phyloP scores from a whole-genome alignment of 2,329 filamentous ascomycete species.

The Trichoderma koningiopsis region DNA sequence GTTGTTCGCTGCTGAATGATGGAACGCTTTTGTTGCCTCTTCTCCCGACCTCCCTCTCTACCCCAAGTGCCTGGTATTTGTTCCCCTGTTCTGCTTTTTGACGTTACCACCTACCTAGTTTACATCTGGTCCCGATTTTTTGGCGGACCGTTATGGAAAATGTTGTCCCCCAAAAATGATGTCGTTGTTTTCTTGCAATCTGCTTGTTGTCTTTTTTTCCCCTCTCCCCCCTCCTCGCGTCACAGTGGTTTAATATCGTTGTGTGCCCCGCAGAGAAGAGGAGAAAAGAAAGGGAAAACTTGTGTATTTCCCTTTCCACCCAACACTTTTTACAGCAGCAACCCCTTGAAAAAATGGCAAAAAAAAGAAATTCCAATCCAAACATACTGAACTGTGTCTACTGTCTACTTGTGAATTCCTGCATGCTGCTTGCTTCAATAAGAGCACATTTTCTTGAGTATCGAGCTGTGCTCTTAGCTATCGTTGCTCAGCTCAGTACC shows the following conservation, averaged over 20 bases:
- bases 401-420: neutral
- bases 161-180: conserved; percentile 34
- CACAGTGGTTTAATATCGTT: conserved; percentile 23
- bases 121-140: conserved; percentile 25
- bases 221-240: conserved; percentile 12
- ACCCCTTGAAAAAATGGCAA: conserved; percentile 26
- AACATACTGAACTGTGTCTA: neutral
- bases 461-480: neutral
- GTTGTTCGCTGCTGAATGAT: conserved; percentile 34
- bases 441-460: neutral
- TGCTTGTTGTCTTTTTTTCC: conserved; percentile 25
- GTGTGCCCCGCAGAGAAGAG: conserved; percentile 23
- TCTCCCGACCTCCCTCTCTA: conserved; percentile 1
- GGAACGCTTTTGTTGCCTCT: conserved; percentile 24
- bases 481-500: neutral
- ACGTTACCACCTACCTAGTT: conserved; percentile 26
- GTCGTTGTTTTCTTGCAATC: conserved; percentile 30
- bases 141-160: conserved; percentile 37
- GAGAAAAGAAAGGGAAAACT: conserved; percentile 6
- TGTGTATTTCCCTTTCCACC: conserved; percentile 18
- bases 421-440: neutral
- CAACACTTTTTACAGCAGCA: conserved; percentile 17
- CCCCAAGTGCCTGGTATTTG: conserved; percentile 22
- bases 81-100: conserved; percentile 23
- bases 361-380: conserved; percentile 25